Evolutionary conservation across 768 basidiomycete genomes (phyloP), one percentile per base, ranked within the genome.

Genomic region (Kwoniella botswanensis): DNA sequence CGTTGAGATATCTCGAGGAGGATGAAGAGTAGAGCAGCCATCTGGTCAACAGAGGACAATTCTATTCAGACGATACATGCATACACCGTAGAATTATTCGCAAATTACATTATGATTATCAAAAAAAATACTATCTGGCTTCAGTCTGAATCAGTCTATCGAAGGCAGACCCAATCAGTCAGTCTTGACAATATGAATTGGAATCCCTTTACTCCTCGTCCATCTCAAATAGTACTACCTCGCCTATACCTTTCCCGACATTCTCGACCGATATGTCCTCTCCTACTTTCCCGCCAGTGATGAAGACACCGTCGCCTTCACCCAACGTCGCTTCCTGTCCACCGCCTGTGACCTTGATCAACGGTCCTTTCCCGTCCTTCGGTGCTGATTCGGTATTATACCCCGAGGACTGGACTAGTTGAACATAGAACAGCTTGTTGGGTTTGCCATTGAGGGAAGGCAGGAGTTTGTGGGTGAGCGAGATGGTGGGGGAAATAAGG

Each of bases 241-340:
- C 94, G 0, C 89, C 91, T 13, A 86, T 86, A 26, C 80, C 84
- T 64, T 88, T 88, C 0, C 93, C 92, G 4, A 87, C 85, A 74
- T 93, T 95, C 70, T 83, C 79, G 18, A 87, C 26, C 63, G 57
- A 65, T 82, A 86, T 59, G 65, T 82, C 85, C 22, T 88, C 86
- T 0, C 84, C 86, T 0, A 85, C 82, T 1, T 85, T 73, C 0
- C 78, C 83, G 29, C 79, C 87, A 1, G 88, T 86, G 56, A 96
- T 82, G 82, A 94, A 98, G 13, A 90, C 89, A 0, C 93, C 94
- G 78, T 98, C 95, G 0, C 95, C 95, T 76, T 98, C 95, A 42
- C 88, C 87, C 64, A 96, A 82, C 50, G 87, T 88, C 3, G 89
- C 68, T 15, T 85, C 1, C 82, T 79, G 85, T 2, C 84, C 79